Base-by-base conservation (phyloP, 1,139 yeast species). In the Yamadazyma diospyri region DNA sequence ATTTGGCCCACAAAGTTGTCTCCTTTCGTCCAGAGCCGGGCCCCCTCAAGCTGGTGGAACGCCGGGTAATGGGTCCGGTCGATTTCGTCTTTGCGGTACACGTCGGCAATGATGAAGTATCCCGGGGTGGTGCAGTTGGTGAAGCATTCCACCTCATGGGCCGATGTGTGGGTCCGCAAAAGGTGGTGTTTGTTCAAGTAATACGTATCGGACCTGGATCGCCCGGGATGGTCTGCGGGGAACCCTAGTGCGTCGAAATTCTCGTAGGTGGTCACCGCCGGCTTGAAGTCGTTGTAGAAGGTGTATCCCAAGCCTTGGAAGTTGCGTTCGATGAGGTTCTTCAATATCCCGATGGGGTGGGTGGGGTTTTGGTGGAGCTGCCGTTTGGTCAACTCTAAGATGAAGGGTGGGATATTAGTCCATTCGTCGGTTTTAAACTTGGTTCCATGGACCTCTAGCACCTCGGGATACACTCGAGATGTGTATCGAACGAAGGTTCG, bases 31-130 rank as follows among this genome's bases (percentile, higher is more conserved):
- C 97, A 94, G 6, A 82, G 59, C 40, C 94, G 67, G 1, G 96
- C 97, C 31, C 98, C 98, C 59, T 92, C 99, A 87, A 92, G 78
- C 59, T 92, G 99, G 53, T 92, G 97, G 61, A 92, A 94, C 1
- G 86, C 97, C 2, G 98, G 97, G 53, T 92, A 92, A 57, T 92
- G 99, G 0, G 97, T 88, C 45, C 88, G 72, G 56, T 92, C 99
- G 40, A 92, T 85, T 50, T 92, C 96, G 57, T 92, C 99, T 48
- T 95, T 75, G 48, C 99, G 74, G 55, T 89, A 92, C 6, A 92
- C 98, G 57, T 94, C 98, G 1, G 98, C 98, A 10, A 95, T 76
- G 37, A 94, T 88, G 45, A 92, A 72, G 56, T 86, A 92, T 0
- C 97, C 98, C 0, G 95, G 89, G 0, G 94, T 85, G 22, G 69